Conservation (phyloP, 768 basidiomycete genomes). For the Boletus rex-veris region DNA sequence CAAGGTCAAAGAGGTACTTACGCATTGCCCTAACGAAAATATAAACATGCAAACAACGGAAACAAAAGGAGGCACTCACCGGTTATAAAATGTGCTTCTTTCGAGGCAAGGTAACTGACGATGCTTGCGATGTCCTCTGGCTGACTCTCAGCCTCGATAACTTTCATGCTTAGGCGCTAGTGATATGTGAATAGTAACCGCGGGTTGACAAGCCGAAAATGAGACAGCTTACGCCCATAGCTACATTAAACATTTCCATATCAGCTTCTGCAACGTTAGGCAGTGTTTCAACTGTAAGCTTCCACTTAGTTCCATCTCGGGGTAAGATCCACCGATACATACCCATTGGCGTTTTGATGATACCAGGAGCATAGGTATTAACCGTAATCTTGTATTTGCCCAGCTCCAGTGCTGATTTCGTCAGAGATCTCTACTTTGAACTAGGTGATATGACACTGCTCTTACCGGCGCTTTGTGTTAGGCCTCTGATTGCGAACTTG, state of each 20-base stretch:
- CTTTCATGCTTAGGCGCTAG: not conserved
- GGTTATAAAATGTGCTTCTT: not conserved
- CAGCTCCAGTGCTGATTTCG: slow-evolving; percentile 26
- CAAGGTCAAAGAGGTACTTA: no score
- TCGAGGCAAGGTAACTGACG: not conserved
- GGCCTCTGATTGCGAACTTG: slow-evolving; percentile 38
- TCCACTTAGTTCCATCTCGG: not conserved
- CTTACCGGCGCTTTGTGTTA: slow-evolving; percentile 37
- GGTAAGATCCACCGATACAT: slow-evolving; percentile 6
- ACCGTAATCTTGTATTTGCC: slow-evolving; percentile 36
- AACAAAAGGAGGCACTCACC: no score
- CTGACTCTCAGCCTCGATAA: not conserved
- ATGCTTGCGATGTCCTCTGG: slow-evolving; percentile 19
- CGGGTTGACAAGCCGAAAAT: not conserved
- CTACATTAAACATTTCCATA: not conserved
- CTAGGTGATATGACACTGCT: not conserved
- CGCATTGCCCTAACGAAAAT: no score
- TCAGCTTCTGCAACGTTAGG: not conserved
- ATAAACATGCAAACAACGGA: no score
- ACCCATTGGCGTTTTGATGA: slow-evolving; percentile 33
- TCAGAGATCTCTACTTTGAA: not conserved
- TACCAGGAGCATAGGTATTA: slow-evolving; percentile 39
- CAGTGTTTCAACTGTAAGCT: not conserved
- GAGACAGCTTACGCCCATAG: not conserved
- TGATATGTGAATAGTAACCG: no score